Evolutionary conservation across 2,329 filamentous ascomycete species (phyloP), one percentile per base, ranked within the genome.

Genomic region (Exophiala viscosa): DNA sequence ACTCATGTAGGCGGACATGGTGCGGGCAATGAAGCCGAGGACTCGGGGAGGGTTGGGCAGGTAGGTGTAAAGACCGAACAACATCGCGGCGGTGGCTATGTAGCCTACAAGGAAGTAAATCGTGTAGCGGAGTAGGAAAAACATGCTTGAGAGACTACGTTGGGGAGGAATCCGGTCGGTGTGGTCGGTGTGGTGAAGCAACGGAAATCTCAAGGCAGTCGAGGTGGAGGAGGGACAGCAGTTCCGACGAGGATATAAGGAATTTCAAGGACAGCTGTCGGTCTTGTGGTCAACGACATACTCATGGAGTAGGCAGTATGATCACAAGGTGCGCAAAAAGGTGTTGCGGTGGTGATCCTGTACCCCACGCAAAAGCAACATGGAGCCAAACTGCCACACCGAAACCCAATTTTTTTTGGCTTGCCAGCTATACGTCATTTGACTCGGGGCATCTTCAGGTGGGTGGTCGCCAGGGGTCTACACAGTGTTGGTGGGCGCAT

Each of bases 21-120:
- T 73, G 50, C 75, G 73, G 52, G 74, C 74, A 35, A 68, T 59
- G 58, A 77, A 77, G 31, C 71, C 71, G 35, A 74, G 67, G 11
- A 63, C 54, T 32, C 44, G 52, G 17, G 60, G 56, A 31, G 53
- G 45, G 31, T 67, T 69, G 14, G 72, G 72, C 1, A 74, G 62
- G 55, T 72, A 73, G 43, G 66, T 61, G 13, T 72, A 71, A 14
- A 74, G 60, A 31, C 68, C 70, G 62, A 75, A 73, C 68, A 82
- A 80, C 39, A 81, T 63, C 62, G 80, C 70, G 61, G 78, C 69
- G 54, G 83, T 84, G 56, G 86, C 68, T 69, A 82, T 72, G 73
- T 84, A 87, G 76, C 88, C 78, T 65, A 70, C 68, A 57, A 78
- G 62, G 67, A 80, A 78, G 68, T 78, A 59, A 39, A 62, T 50